Evolutionary conservation across 441 rosid species (phyloP), one percentile per base, ranked within the genome.

Genomic region (Mallotus japonicus): DNA sequence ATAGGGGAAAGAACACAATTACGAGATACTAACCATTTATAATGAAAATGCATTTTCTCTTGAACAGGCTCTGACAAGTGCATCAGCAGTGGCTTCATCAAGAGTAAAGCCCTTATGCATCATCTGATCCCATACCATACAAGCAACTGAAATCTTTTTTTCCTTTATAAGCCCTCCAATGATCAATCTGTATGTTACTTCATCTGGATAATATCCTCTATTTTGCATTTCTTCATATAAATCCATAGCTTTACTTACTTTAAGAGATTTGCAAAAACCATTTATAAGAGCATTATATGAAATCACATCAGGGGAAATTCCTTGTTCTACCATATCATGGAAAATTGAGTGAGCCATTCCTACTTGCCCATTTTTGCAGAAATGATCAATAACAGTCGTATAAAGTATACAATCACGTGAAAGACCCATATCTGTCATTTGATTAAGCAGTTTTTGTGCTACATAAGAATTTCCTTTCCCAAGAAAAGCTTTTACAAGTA

Each of bases 61-160:
- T 69, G 82, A 81, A 72, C 69, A 81, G 62, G 89, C 90, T 63
- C 82, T 81, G 66, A 92, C 80, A 56, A 92, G 89, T 42, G 80
- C 82, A 64, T 86, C 95, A 44, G 98, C 90, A 75, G 86, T 78
- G 77, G 85, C 77, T 79, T 82, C 85, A 73, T 95, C 97, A 75
- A 95, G 98, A 53, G 95, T 90, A 77, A 89, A 90, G 67, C 99
- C 98, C 81, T 83, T 90, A 81, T 95, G 96, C 99, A 95, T 95
- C 99, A 95, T 95, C 81, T 88, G 86, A 87, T 92, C 98, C 99
- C 99, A 95, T 71, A 92, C 75, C 80, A 74, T 82, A 84, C 86
- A 90, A 76, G 98, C 99, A 57, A 72, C 51, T 42, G 87, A 72
- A 69, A 88, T 49, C 69, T 87, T 85, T 72, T 85, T 89, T 80